Evolutionary conservation across 306 rosid species (phyloP), one percentile per base, ranked within the genome.

Genomic region (Begonia fuchsioides): DNA sequence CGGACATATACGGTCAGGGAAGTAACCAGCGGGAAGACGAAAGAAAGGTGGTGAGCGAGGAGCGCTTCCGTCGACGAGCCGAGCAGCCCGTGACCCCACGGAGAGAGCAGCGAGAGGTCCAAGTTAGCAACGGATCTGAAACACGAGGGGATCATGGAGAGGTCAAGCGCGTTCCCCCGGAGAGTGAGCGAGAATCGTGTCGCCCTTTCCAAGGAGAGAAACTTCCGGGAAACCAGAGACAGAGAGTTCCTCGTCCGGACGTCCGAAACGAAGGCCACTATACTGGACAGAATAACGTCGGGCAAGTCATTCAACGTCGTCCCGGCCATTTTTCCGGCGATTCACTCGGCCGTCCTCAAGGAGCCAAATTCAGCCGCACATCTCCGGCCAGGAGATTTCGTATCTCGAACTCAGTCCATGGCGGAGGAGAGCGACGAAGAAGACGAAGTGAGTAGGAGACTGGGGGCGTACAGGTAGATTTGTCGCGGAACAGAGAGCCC

Each of bases 101-200:
- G 63, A 26, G 78, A 73, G 73, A 90, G 72, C 9, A 90, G 94
- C 16, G 98, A 90, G 56, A 85, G 79, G 69, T 90, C 94, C 13
- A 85, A 79, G 62, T 68, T 52, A 9, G 81, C 66, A 20, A 82
- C 85, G 39, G 66, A 49, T n/a, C 53, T 10, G 76, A 90, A 90
- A 51, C 72, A 81, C 10, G 57, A 61, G 6, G 95, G 98, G 57
- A 85, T 63, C 43, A 50, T 56, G 67, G 60, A 66, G 5, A 90
- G 76, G 70, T 90, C 83, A 38, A 81, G 93, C 49, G 94, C 95
- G 94, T 85, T 90, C 1, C 95, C 94, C 0, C 87, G 81, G 55
- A 90, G 94, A 9, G 78, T 63, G 73, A 90, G 87, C 10, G 79
- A 51, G 14, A 65, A 32, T 49, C 98, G 92, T 49, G 98, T 90